Conservation (phyloP, 768 basidiomycete species). For the Termitomyces sp. region DNA sequence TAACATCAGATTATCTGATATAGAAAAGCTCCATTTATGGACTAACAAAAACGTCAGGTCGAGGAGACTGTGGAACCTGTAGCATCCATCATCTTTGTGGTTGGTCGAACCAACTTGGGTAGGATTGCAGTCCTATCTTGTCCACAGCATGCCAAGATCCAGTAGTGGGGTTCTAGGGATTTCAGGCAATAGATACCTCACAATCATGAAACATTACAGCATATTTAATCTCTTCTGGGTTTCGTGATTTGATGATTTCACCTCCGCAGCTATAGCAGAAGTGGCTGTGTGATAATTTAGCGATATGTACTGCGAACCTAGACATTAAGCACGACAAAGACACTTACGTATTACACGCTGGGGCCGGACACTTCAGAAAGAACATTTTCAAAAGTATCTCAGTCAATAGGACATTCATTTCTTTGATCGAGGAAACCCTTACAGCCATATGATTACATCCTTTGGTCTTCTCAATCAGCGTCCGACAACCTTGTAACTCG, state of each 20-base stretch:
- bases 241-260: constrained; percentile 29
- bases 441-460: constrained; percentile 63
- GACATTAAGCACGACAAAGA: not conserved
- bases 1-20: not conserved
- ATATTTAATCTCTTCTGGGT: not conserved
- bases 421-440: constrained; percentile 12
- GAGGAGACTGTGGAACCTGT: not conserved
- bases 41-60: not conserved
- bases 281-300: constrained; percentile 24
- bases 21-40: not conserved
- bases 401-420: not conserved
- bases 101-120: not conserved
- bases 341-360: constrained; percentile 48
- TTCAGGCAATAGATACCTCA: not conserved
- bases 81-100: not conserved
- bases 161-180: not conserved
- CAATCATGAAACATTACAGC: constrained; percentile 2
- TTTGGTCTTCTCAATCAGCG: constrained; percentile 44
- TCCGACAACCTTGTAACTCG: constrained; percentile 34
- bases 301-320: not conserved
- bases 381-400: not conserved
- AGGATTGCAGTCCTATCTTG: not conserved
- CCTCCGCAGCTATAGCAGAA: constrained; percentile 53
- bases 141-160: not conserved
- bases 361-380: constrained; percentile 41